Evolutionary conservation across 2,329 filamentous ascomycete genomes (phyloP).

Genomic region (Fusarium brachygibbosum): DNA sequence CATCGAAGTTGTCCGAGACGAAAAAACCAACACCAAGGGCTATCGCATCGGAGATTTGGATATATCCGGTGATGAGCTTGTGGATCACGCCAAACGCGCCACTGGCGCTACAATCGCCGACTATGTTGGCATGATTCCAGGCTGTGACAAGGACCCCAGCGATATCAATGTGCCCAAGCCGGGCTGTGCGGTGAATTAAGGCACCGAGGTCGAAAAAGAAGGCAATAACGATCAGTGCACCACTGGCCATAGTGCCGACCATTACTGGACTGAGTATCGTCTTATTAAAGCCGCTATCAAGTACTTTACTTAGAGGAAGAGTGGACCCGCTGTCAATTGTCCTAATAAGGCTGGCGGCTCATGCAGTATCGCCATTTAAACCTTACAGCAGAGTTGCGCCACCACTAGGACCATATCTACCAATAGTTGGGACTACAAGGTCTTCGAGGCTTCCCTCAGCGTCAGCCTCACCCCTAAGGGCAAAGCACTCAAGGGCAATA

Average conservation of each 20-base stretch:
- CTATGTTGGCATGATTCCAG: neutral
- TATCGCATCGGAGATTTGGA: neutral
- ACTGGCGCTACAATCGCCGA: neutral
- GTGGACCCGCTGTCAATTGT: neutral
- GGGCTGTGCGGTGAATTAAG: neutral
- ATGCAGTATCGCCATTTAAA: neutral
- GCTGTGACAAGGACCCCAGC: neutral
- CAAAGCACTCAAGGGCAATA: neutral
- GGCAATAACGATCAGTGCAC: neutral
- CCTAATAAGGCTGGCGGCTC: neutral
- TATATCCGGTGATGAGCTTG: neutral
- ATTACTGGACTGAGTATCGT: too few relatives aligned
- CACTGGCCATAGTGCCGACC: too few relatives aligned
- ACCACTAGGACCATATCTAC: neutral
- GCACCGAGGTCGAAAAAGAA: neutral
- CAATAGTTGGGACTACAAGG: neutral
- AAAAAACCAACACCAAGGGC: neutral
- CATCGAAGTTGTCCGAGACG: neutral
- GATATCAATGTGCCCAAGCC: neutral
- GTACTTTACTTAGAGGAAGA: conserved; percentile 7
- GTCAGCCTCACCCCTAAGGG: neutral
- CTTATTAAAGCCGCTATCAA: too few relatives aligned
- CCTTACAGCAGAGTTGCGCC: conserved; percentile 1
- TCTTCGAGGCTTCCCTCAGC: neutral
- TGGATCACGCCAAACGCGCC: conserved; percentile 3